Conservation (phyloP, 108 stramenopile genomes). For the Chaetoceros tenuissimus region DNA sequence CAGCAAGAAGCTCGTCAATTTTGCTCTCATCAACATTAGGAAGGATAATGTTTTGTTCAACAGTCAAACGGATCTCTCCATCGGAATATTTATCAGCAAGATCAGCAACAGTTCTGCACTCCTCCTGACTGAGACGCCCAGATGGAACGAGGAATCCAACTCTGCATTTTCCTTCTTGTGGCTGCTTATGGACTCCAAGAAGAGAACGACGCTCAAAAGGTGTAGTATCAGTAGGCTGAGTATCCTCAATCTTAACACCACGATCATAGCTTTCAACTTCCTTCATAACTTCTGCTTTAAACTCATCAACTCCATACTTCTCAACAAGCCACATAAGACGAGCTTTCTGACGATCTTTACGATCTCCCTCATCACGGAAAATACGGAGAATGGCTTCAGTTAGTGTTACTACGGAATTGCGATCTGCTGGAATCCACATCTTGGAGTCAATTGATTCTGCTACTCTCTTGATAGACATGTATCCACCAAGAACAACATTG, state of each 20-base stretch:
- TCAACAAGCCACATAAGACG: constrained; percentile 92
- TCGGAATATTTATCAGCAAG: constrained; percentile 79
- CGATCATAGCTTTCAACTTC: constrained; percentile 67
- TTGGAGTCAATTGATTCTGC: constrained; percentile 68
- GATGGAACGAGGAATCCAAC: constrained; percentile 83
- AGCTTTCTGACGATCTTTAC: constrained; percentile 82
- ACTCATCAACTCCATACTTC: constrained; percentile 79
- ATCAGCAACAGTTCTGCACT: constrained; percentile 72
- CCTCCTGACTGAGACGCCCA: constrained; percentile 70
- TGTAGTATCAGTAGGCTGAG: constrained; percentile 43
- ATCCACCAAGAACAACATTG: constrained; percentile 91
- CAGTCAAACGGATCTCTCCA: constrained; percentile 90
- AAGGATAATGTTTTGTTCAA: constrained; percentile 89
- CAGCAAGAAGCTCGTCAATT: constrained; percentile 52
- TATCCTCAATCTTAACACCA: constrained; percentile 47
- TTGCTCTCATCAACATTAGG: constrained; percentile 79
- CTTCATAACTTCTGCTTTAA: constrained; percentile 53
- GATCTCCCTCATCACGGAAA: constrained; percentile 85
- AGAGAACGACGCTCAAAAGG: constrained; percentile 72
- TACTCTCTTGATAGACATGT: constrained; percentile 87
- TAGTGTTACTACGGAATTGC: constrained; percentile 67
- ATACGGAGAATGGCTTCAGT: constrained; percentile 74
- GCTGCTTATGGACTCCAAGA: constrained; percentile 85
- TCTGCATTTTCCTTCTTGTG: constrained; percentile 73
- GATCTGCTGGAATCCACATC: constrained; percentile 85